A percentile compares a stretch with the other conserved stretches of the same genome.
phyloP scores from a whole-genome alignment of 108 stramenopile genomes.

The Conticribra weissflogii region DNA sequence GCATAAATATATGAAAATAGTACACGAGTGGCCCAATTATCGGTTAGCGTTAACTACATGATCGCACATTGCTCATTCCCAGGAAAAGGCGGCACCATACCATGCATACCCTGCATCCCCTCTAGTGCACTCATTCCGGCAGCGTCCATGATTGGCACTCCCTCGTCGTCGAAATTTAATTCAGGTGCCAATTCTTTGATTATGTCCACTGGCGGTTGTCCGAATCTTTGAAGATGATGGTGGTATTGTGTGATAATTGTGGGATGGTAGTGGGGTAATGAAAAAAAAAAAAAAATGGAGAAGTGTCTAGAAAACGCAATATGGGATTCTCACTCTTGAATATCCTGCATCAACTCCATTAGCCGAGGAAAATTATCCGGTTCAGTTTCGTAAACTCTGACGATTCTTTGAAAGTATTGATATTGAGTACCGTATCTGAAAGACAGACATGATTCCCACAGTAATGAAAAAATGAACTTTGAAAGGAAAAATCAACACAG shows the following conservation, averaged over 20 bases:
- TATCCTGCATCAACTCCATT: constrained; percentile 91
- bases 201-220: constrained; percentile 95
- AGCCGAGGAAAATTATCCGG: constrained; percentile 87
- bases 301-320: constrained; percentile 17
- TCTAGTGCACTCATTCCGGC: constrained; percentile 6
- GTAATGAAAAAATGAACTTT: constrained; percentile 80
- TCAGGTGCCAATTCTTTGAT: constrained; percentile 97
- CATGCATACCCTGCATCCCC: constrained; percentile 25
- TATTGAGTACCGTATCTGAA: constrained; percentile 82
- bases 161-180: constrained; percentile 91
- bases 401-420: constrained; percentile 89
- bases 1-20: too few relatives aligned
- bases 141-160: constrained; percentile 88
- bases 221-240: constrained; percentile 60
- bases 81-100: constrained; percentile 36
- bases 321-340: constrained; percentile 73
- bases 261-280: too few relatives aligned
- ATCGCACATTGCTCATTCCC: constrained; percentile 43
- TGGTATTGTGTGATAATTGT: too few relatives aligned
- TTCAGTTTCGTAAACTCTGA: constrained; percentile 91
- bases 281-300: too few relatives aligned
- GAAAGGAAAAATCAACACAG: constrained; percentile 84
- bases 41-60: constrained; percentile 18
- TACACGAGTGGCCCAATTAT: too few relatives aligned
- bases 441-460: constrained; percentile 32